Evolutionary conservation across 2,329 filamentous ascomycete species (phyloP).

Genomic region (Trichoderma sp.): DNA sequence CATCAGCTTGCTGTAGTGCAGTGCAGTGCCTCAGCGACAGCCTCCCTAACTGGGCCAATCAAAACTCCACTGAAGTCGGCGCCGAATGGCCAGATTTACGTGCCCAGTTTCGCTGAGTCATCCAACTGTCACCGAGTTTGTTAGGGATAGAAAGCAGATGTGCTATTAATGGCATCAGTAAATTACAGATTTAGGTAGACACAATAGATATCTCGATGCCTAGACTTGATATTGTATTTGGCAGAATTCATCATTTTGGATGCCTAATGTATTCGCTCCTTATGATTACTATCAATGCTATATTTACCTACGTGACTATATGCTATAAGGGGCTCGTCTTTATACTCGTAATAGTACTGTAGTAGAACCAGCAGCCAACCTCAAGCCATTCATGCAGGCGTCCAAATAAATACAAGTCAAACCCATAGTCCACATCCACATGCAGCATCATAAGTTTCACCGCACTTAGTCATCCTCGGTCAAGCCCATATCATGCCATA

Average conservation of each 20-base stretch:
- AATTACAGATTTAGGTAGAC: not conserved
- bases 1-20: not conserved
- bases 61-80: conserved; percentile 3
- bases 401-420: not conserved
- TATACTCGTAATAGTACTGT: not conserved
- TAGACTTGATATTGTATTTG: not conserved
- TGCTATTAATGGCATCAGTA: not conserved
- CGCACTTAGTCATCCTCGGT: not conserved
- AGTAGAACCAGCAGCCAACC: not conserved
- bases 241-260: not conserved
- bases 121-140: not conserved
- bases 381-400: not conserved
- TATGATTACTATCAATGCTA: not conserved
- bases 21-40: not conserved
- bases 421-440: not conserved
- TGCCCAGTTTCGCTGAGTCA: not conserved
- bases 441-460: not conserved
- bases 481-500: not conserved
- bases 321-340: not conserved
- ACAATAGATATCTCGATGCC: not conserved
- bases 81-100: conserved; percentile 8
- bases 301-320: not conserved
- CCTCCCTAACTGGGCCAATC: not conserved
- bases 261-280: not conserved
- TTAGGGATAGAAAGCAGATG: not conserved